phyloP scores from a whole-genome alignment of 2,329 filamentous ascomycete species.

The Didymella arachidicola region DNA sequence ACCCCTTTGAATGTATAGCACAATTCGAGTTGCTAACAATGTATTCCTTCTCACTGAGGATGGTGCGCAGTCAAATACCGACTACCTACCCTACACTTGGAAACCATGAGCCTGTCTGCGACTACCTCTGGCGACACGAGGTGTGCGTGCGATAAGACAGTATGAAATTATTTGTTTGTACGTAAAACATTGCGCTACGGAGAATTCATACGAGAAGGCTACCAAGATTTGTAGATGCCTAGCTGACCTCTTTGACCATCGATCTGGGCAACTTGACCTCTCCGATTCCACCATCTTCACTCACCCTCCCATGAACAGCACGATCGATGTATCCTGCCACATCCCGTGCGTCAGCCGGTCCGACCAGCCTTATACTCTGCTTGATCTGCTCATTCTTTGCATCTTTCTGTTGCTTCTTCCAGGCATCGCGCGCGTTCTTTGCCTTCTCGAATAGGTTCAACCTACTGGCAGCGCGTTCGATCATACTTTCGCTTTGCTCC shows the following conservation, averaged over 20 bases:
- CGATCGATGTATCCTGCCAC: slow-evolving; percentile 26
- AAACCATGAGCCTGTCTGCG: too few species aligned
- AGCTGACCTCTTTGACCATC: neutral
- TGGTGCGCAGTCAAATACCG: too few species aligned
- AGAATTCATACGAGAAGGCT: neutral
- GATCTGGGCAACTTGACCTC: neutral
- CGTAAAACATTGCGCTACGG: neutral
- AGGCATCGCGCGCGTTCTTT: slow-evolving; percentile 32
- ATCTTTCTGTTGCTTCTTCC: slow-evolving; percentile 32
- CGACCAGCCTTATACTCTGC: slow-evolving; percentile 43
- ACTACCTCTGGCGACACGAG: too few species aligned
- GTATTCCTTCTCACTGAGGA: too few species aligned
- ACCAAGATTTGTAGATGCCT: neutral
- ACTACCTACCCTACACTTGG: too few species aligned
- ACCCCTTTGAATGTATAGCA: too few species aligned
- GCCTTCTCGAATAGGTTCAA: slow-evolving; percentile 30
- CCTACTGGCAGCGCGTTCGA: neutral
- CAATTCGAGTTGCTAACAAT: too few species aligned
- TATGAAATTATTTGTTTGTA: too few species aligned
- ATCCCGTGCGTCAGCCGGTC: slow-evolving; percentile 37
- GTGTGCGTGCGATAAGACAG: too few species aligned
- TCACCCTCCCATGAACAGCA: slow-evolving; percentile 6
- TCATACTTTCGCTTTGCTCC: neutral
- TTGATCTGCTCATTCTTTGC: slow-evolving; percentile 40
- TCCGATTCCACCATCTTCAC: slow-evolving; percentile 7